Percentiles rank a stretch among this genome's conserved stretches.
Evolutionary conservation across 2,329 filamentous ascomycete genomes (phyloP).

Genomic region (Coniochaeta ligniaria): DNA sequence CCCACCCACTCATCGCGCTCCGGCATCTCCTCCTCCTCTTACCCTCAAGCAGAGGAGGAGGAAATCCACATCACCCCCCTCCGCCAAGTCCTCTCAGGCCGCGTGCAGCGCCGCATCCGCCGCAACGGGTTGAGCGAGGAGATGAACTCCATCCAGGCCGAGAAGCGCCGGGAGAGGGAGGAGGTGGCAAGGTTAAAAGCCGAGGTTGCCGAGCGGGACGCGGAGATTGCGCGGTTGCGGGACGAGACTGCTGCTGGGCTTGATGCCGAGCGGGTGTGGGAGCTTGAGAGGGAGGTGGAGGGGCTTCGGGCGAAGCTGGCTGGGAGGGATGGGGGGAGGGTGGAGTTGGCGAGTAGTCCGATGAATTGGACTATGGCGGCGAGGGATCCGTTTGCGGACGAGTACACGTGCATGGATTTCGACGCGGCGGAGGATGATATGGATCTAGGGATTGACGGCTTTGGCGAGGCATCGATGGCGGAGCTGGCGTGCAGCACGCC

Average conservation of each 20-base stretch:
- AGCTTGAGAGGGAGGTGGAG: slow-evolving; percentile 27
- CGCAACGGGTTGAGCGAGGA: slow-evolving; percentile 52
- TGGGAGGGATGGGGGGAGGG: slow-evolving; percentile 5
- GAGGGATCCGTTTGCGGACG: slow-evolving; percentile 37
- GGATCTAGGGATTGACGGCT: slow-evolving; percentile 28
- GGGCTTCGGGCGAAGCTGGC: slow-evolving; percentile 22
- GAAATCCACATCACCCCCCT: slow-evolving; percentile 31
- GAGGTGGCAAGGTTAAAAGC: slow-evolving; percentile 42
- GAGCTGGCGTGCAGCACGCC: slow-evolving; percentile 47
- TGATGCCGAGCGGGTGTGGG: slow-evolving; percentile 33
- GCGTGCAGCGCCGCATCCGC: slow-evolving; percentile 48
- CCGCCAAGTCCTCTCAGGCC: slow-evolving; percentile 48
- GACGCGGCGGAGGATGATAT: slow-evolving; percentile 25
- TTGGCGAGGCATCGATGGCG: slow-evolving; percentile 43
- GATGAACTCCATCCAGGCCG: slow-evolving; percentile 43
- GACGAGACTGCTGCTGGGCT: slow-evolving; percentile 40
- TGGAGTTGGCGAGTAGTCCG: slow-evolving; percentile 15
- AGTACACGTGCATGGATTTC: slow-evolving; percentile 22
- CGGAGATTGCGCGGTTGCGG: slow-evolving; percentile 41
- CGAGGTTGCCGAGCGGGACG: slow-evolving; percentile 42
- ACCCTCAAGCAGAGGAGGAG: neutral
- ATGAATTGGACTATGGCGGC: slow-evolving; percentile 46
- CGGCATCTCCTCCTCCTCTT: neutral
- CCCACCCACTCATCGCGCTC: slow-evolving; percentile 17
- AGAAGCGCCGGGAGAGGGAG: slow-evolving; percentile 33